Conservation (phyloP, 2,329 filamentous ascomycete species). For the Penicillium polonicum region DNA sequence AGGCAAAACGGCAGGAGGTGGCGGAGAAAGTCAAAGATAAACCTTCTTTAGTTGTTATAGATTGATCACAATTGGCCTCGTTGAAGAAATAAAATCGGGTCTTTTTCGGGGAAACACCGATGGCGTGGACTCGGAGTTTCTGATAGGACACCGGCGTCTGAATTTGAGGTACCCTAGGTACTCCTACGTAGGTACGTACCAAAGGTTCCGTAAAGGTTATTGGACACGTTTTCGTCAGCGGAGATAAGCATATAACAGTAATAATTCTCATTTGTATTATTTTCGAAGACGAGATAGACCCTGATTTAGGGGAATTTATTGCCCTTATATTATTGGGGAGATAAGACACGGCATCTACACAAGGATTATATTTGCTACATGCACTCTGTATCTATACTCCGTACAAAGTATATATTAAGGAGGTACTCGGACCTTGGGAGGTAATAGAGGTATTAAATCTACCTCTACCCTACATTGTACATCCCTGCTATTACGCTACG, state of each 20-base stretch:
- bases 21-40: slow-evolving; percentile 13
- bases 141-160: slow-evolving; percentile 1
- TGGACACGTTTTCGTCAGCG: background rate
- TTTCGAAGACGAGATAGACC: background rate
- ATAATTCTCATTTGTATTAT: background rate
- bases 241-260: background rate
- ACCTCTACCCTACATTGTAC: background rate
- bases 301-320: background rate
- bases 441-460: background rate
- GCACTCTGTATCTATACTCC: too few relatives aligned
- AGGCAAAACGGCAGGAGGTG: slow-evolving; percentile 9
- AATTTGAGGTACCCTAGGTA: background rate
- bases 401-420: background rate
- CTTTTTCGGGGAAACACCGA: background rate
- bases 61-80: slow-evolving; percentile 10
- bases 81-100: background rate
- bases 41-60: background rate
- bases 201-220: background rate
- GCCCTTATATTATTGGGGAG: background rate
- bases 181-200: background rate
- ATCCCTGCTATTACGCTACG: background rate
- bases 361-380: background rate
- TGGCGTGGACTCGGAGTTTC: background rate
- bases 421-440: background rate
- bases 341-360: background rate